Base-by-base conservation (phyloP, 768 basidiomycete genomes). In the Hericium rajendrae region DNA sequence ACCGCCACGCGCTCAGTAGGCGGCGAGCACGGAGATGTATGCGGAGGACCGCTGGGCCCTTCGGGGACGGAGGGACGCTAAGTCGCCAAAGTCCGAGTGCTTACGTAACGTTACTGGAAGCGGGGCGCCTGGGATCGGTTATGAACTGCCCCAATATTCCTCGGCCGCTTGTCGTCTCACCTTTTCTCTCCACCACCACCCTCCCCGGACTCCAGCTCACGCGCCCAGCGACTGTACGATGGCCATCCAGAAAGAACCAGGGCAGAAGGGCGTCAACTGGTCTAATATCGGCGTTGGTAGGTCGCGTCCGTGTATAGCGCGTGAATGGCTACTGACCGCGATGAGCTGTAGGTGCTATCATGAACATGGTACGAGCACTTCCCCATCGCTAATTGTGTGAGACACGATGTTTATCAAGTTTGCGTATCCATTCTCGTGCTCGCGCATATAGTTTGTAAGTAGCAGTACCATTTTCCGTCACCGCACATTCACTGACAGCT, bases 231-330 rank as follows among this genome's bases (percentile, higher is more conserved):
- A 38, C 52, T 39, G 15, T 37, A 46, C n/a, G 40, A 91, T 92
- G 90, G 89, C 83, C 74, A 82, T 91, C 66, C 78, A 85, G 70
- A 83, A 80, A 71, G 87, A 91, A 74, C 91, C 92, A 54, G 92
- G 91, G 59, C 88, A 92, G 72, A 93, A 94, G 73, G 90, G 90
- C 67, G 76, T 92, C 64, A 92, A 79, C 76, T 94, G 90, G 91
- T 91, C 89, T 65, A 94, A 94, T 75, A 94, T 94, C 74, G 92
- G 91, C 62, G 86, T 95, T 70, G 91, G 91, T 92, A 69, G 65
- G 89, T 72, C 18, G 20, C n/a, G 39, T 51, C 40, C 38, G 28
- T 56, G n/a, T 18, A n/a, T 9, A 37, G 26, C 37, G n/a, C 28
- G 18, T 15, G 40, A 26, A 37, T 16, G 12, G n/a, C 20, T 38